Percentiles rank a stretch among this genome's conserved stretches.
Evolutionary conservation across 1,284 basidiomycete species (phyloP).

Genomic region (Schizopora paradoxa): DNA sequence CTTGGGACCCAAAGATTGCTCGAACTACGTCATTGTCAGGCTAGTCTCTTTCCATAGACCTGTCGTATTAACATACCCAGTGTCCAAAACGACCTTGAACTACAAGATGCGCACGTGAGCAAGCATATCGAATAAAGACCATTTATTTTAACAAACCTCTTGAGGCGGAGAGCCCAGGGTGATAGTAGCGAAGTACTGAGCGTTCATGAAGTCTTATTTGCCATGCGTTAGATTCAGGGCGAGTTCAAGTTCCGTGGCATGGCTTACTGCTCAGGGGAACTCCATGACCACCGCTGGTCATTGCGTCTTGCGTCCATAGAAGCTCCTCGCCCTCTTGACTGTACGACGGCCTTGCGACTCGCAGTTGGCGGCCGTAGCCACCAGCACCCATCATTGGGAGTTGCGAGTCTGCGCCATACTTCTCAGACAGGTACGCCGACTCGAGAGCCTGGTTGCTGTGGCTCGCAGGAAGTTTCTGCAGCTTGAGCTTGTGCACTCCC

Average conservation of each 20-base stretch:
- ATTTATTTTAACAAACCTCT: constrained; percentile 38
- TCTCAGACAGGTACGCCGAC: constrained; percentile 79
- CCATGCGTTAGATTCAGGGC: constrained; percentile 8
- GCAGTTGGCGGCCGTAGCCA: constrained; percentile 63
- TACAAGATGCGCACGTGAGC: constrained; percentile 24
- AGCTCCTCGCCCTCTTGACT: constrained; percentile 56
- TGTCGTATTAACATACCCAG: constrained; percentile 45
- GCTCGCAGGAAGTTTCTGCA: constrained; percentile 72
- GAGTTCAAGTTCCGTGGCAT: constrained; percentile 1
- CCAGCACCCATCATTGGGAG: constrained; percentile 68
- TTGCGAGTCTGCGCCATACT: constrained; percentile 69
- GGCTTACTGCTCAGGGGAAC: constrained; percentile 88
- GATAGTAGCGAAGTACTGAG: constrained; percentile 95
- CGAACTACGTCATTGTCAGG: constrained; percentile 43
- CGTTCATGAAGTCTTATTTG: constrained; percentile 90
- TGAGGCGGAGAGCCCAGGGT: constrained; percentile 78
- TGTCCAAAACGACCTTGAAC: constrained; percentile 88
- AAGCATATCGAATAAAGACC: constrained; percentile 2
- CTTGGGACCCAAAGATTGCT: constrained; percentile 96
- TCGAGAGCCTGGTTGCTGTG: constrained; percentile 64
- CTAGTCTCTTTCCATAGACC: neutral
- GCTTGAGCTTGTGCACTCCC: constrained; percentile 77
- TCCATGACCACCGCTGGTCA: constrained; percentile 73
- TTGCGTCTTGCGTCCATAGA: constrained; percentile 79
- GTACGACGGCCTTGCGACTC: constrained; percentile 33